Conservation (phyloP, 202 grass and related monocot species). For the Brachypodium distachyon region DNA sequence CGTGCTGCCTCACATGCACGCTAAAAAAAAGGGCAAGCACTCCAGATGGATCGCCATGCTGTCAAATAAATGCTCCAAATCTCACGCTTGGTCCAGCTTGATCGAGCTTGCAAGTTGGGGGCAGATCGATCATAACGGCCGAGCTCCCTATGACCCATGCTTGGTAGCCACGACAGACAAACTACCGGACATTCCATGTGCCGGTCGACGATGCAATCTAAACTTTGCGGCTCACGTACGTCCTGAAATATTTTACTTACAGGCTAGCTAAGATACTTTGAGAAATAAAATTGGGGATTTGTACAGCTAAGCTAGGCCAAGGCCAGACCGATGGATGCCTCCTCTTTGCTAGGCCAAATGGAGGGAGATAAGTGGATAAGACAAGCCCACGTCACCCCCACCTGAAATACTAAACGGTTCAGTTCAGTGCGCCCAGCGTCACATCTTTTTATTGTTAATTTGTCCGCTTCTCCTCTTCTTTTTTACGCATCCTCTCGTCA, state of each 20-base stretch:
- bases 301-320: background rate
- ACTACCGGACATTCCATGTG: background rate
- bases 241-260: background rate
- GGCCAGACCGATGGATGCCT: background rate
- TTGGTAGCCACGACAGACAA: background rate
- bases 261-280: background rate
- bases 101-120: background rate
- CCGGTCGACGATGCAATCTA: background rate
- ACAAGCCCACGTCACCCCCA: conserved; percentile 11
- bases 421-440: conserved; percentile 21
- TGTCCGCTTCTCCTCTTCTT: background rate
- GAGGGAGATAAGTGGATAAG: conserved; percentile 12
- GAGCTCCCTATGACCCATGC: background rate
- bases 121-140: background rate
- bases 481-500: background rate
- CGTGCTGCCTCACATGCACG: background rate
- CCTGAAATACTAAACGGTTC: background rate
- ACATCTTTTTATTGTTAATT: background rate
- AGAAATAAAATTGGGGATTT: background rate
- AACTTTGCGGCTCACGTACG: too few relatives aligned
- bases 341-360: background rate
- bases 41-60: background rate
- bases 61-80: background rate
- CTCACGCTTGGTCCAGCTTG: background rate
- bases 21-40: background rate